Percentiles rank a stretch among this genome's conserved stretches.
Evolutionary conservation across 2,329 filamentous ascomycete species (phyloP).

Genomic region (Phaeoacremonium minimum): DNA sequence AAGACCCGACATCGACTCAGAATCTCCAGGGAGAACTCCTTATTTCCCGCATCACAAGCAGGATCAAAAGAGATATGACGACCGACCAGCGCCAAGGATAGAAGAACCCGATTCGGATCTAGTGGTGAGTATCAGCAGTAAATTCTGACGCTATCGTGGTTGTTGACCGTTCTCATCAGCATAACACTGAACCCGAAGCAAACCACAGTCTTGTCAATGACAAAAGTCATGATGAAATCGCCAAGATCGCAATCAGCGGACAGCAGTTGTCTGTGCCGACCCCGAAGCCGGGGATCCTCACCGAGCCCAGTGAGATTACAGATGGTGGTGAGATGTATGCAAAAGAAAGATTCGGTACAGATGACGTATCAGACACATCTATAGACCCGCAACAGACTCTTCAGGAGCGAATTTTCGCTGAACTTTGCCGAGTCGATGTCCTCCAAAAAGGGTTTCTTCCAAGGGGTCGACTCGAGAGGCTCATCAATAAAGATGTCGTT

Average conservation of each 20-base stretch:
- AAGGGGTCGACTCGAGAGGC: background rate
- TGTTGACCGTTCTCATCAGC: background rate
- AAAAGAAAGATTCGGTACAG: background rate
- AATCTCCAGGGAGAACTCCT: no score
- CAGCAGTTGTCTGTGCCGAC: background rate
- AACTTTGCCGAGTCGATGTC: background rate
- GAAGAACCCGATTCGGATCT: background rate
- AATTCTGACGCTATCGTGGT: background rate
- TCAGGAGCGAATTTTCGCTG: background rate
- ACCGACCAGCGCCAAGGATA: background rate
- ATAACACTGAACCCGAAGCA: background rate
- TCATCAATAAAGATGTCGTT: background rate
- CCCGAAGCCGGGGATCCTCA: background rate
- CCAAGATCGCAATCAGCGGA: background rate
- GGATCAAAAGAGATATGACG: no score
- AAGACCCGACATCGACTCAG: no score
- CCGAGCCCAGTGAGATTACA: background rate
- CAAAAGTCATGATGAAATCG: background rate
- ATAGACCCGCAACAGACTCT: background rate
- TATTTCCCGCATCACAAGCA: no score
- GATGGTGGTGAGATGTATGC: background rate
- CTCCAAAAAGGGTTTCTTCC: background rate
- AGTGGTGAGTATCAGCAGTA: background rate
- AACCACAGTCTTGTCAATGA: background rate
- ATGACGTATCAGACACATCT: background rate